Base-by-base conservation (phyloP, 495 filamentous ascomycete genomes). In the Xylona heveae region DNA sequence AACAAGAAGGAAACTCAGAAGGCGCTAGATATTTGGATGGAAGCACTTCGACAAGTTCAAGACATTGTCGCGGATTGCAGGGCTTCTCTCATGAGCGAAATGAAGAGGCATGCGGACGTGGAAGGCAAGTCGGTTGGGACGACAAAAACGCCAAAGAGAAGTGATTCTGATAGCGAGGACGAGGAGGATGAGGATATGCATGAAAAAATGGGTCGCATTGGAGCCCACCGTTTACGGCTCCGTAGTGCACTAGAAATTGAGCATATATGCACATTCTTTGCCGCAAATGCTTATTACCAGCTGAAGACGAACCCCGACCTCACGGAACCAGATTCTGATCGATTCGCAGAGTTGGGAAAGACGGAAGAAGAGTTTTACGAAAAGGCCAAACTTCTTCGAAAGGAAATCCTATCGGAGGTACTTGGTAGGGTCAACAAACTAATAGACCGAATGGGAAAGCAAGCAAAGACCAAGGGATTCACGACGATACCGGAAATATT, bases 191-290 rank as follows among this genome's bases (percentile, higher is more conserved):
- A 57, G 5, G 15, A 17, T 58, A 61, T 30, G 37, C 38, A 5
- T 51, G 53, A n/a, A 59, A 59, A 15, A 55, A 54, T 35, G n/a
- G 55, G 48, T 39, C 59, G 45, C 26, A 42, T 78, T 16, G 59
- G 64, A 17, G 58, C 66, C n/a, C 62, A 65, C 27, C 65, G 70
- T 19, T 69, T 72, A 25, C 64, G 65, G 25, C 59, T 95, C 1
- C 65, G 80, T 12, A 50, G 52, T 23, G 67, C 80, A 13, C 59
- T 94, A 3, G 79, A 90, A 47, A 45, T 91, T 24, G 66, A 84
- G 38, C 85, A 94, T 42, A 67, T 71, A 36, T 80, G 74, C 24
- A 58, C 66, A 0, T 95, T 92, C 49, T 93, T 90, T 47, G 68
- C 71, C 12, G 81, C 70, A 18, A 92, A 82, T 38, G 74, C 66